phyloP scores from a whole-genome alignment of 768 basidiomycete species.

The Rhizopogon rudus region DNA sequence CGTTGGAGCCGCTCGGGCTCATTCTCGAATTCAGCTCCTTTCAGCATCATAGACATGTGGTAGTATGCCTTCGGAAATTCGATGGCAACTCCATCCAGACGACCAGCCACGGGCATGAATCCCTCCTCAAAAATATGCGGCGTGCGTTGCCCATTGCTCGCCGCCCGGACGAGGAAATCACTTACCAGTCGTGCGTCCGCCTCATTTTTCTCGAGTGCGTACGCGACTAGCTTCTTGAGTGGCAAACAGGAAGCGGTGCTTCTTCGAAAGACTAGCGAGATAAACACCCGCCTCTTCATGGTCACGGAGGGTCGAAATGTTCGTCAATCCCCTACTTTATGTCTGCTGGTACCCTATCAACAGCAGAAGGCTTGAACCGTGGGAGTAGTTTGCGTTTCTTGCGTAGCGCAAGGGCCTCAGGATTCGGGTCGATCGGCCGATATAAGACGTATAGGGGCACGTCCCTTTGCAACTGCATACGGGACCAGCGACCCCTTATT shows the following conservation, averaged over 20 bases:
- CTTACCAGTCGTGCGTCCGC: slow-evolving; percentile 74
- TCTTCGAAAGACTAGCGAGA: slow-evolving; percentile 67
- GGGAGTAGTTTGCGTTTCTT: slow-evolving; percentile 73
- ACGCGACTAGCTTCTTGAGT: slow-evolving; percentile 68
- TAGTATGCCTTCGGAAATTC: slow-evolving; percentile 86
- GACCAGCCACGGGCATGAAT: slow-evolving; percentile 61
- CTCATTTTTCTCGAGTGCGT: slow-evolving; percentile 78
- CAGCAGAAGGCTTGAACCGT: slow-evolving; percentile 59
- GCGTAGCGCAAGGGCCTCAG: slow-evolving; percentile 37
- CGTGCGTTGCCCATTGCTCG: slow-evolving; percentile 56
- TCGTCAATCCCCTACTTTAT: slow-evolving; percentile 74
- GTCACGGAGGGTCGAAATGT: slow-evolving; percentile 74
- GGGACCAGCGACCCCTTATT: no score
- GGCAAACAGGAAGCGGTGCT: slow-evolving; percentile 62
- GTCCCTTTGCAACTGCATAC: no score
- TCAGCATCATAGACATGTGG: slow-evolving; percentile 71
- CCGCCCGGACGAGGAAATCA: slow-evolving; percentile 63
- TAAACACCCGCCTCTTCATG: slow-evolving; percentile 86
- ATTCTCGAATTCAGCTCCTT: slow-evolving; percentile 53
- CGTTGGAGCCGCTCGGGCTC: slow-evolving; percentile 54
- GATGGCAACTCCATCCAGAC: slow-evolving; percentile 83
- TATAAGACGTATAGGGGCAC: neutral
- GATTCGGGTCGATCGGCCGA: neutral
- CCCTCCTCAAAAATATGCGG: slow-evolving; percentile 68
- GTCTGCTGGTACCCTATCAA: slow-evolving; percentile 45